phyloP scores from a whole-genome alignment of 805 yeast genomes.

The Lipomyces yamadae region DNA sequence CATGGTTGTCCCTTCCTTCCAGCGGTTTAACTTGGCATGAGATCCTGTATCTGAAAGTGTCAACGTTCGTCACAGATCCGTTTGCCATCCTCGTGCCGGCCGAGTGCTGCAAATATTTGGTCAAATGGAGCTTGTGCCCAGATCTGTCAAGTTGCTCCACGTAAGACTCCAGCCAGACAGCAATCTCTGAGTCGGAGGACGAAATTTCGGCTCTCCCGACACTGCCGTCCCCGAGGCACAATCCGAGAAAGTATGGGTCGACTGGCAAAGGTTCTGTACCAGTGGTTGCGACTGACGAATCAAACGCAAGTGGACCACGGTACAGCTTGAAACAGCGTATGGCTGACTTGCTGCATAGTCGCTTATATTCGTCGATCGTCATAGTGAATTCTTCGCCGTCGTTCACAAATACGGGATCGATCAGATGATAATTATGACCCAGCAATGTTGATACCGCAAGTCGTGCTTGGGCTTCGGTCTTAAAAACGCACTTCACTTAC shows the following conservation, averaged over 20 bases:
- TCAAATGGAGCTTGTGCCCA: background rate
- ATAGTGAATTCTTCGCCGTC: slow-evolving; percentile 1
- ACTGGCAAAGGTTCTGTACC: background rate
- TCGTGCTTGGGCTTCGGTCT: background rate
- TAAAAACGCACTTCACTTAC: too few species aligned
- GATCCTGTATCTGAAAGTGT: background rate
- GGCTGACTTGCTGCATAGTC: background rate
- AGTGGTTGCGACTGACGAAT: background rate
- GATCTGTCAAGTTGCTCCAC: background rate
- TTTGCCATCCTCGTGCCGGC: background rate
- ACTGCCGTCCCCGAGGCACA: background rate
- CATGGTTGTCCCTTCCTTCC: too few species aligned
- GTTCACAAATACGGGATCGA: background rate
- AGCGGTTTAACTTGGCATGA: too few species aligned
- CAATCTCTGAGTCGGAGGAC: background rate
- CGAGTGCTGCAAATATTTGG: background rate
- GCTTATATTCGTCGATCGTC: background rate
- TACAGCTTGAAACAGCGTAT: background rate
- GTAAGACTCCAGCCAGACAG: background rate
- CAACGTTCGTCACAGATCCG: background rate
- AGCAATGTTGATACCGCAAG: background rate
- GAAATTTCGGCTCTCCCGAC: background rate
- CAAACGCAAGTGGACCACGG: background rate
- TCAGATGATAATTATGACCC: background rate
- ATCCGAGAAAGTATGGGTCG: background rate